Evolutionary conservation across 1,284 basidiomycete genomes (phyloP).

Genomic region (Moesziomyces parantarcticus): DNA sequence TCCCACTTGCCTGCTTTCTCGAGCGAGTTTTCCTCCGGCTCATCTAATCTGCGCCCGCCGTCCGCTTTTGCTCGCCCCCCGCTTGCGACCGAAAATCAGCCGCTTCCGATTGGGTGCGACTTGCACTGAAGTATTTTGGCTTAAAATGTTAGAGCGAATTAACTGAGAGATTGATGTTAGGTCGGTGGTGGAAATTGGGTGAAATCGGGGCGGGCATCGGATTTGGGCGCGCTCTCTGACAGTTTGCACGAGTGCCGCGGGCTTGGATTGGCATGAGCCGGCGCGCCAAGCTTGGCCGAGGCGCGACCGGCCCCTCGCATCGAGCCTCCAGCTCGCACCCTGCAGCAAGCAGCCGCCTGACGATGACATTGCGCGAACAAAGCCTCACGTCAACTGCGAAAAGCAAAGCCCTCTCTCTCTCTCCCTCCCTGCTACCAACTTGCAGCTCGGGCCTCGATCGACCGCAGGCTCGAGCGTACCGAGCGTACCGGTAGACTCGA

Average conservation of each 20-base stretch:
- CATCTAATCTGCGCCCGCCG: slow-evolving; percentile 18
- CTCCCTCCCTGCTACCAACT: too few relatives aligned
- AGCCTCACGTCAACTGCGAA: slow-evolving; percentile 11
- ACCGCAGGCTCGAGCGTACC: too few relatives aligned
- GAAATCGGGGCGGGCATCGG: too few relatives aligned
- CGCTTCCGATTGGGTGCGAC: slow-evolving; percentile 22
- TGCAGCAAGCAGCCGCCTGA: too few relatives aligned
- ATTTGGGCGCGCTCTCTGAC: slow-evolving; percentile 6
- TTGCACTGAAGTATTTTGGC: not conserved
- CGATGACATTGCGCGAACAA: slow-evolving; percentile 19
- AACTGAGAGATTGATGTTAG: too few relatives aligned
- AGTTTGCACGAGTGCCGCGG: not conserved
- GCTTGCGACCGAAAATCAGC: slow-evolving; percentile 9
- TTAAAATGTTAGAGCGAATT: not conserved
- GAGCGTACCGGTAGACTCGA: too few relatives aligned
- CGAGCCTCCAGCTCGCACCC: too few relatives aligned
- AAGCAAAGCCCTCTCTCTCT: too few relatives aligned
- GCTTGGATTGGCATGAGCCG: too few relatives aligned
- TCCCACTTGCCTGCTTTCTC: slow-evolving; percentile 21
- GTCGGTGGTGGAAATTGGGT: too few relatives aligned
- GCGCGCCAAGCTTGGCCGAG: not conserved
- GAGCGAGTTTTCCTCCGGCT: slow-evolving; percentile 1
- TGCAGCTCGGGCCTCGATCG: too few relatives aligned
- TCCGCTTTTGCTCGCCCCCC: slow-evolving; percentile 1
- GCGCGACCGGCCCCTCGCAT: slow-evolving; percentile 18